A percentile compares a stretch with the other conserved stretches of the same genome.
Evolutionary conservation across 1,284 basidiomycete species (phyloP).

Genomic region (Neolentinus lepideus): DNA sequence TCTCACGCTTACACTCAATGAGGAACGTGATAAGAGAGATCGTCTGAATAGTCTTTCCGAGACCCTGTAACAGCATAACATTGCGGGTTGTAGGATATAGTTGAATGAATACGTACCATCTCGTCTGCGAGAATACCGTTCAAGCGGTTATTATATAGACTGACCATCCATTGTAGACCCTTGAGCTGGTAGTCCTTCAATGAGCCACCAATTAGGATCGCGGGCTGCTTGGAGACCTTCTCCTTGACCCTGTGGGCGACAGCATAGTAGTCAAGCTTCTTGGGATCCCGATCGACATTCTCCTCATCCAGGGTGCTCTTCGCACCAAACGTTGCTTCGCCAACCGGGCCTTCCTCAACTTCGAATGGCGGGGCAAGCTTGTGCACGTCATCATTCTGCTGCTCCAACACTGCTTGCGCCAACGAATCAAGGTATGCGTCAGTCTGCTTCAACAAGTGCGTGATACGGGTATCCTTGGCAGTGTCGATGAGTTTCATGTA

Average conservation of each 20-base stretch:
- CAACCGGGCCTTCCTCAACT: constrained; percentile 66
- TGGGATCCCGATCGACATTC: constrained; percentile 38
- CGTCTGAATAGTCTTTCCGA: constrained; percentile 94
- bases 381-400: constrained; percentile 76
- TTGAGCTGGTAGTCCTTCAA: constrained; percentile 93
- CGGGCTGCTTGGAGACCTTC: constrained; percentile 80
- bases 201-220: constrained; percentile 76
- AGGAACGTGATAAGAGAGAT: constrained; percentile 96
- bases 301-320: constrained; percentile 56
- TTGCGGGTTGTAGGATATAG: constrained; percentile 3
- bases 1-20: constrained; percentile 88
- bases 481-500: constrained; percentile 99
- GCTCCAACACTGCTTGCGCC: constrained; percentile 89
- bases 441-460: constrained; percentile 92
- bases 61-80: constrained; percentile 54
- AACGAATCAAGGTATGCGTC: constrained; percentile 94
- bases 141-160: constrained; percentile 96
- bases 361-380: constrained; percentile 38
- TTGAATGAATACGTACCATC: constrained; percentile 62
- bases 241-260: constrained; percentile 94
- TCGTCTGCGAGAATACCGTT: constrained; percentile 97
- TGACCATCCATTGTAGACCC: constrained; percentile 97
- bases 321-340: constrained; percentile 89
- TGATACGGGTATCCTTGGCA: constrained; percentile 98
- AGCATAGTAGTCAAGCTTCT: constrained; percentile 94